phyloP scores from a whole-genome alignment of 257 asterid genomes.

The Verbascum thapsus region DNA sequence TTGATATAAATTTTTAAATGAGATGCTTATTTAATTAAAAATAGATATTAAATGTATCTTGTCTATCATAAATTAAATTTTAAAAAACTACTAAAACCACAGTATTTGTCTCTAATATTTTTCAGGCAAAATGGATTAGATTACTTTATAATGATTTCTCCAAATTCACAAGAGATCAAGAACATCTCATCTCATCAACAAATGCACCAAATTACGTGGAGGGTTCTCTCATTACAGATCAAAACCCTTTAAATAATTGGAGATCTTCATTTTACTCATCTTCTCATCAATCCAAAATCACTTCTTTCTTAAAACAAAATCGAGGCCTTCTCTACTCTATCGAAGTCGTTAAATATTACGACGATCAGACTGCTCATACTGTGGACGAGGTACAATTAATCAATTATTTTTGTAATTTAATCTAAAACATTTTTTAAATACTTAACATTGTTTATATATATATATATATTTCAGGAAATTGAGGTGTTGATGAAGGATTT shows the following conservation, averaged over 20 bases:
- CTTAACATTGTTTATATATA: not conserved
- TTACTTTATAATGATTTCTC: conserved; percentile 48
- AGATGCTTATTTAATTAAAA: too few species aligned
- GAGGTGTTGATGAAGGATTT: conserved; percentile 35
- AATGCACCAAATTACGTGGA: conserved; percentile 50
- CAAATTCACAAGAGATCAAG: conserved; percentile 52
- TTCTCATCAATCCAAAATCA: conserved; percentile 45
- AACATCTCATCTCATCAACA: conserved; percentile 44
- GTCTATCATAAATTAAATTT: too few species aligned
- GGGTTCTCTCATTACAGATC: conserved; percentile 56
- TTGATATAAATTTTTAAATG: too few species aligned
- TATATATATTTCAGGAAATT: conserved; percentile 54
- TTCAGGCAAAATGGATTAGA: conserved; percentile 58
- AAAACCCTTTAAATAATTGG: conserved; percentile 62
- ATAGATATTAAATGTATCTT: too few species aligned
- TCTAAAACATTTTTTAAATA: too few species aligned
- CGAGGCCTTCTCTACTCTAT: conserved; percentile 48
- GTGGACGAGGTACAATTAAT: conserved; percentile 43
- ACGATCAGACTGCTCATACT: conserved; percentile 31
- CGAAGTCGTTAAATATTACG: conserved; percentile 60
- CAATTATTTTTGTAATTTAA: not conserved
- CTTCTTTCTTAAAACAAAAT: conserved; percentile 36
- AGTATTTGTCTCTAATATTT: too few species aligned
- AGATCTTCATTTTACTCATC: conserved; percentile 64
- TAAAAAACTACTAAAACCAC: too few species aligned